Base-by-base conservation (phyloP, 1,284 basidiomycete species). In the Moesziomyces sp. region DNA sequence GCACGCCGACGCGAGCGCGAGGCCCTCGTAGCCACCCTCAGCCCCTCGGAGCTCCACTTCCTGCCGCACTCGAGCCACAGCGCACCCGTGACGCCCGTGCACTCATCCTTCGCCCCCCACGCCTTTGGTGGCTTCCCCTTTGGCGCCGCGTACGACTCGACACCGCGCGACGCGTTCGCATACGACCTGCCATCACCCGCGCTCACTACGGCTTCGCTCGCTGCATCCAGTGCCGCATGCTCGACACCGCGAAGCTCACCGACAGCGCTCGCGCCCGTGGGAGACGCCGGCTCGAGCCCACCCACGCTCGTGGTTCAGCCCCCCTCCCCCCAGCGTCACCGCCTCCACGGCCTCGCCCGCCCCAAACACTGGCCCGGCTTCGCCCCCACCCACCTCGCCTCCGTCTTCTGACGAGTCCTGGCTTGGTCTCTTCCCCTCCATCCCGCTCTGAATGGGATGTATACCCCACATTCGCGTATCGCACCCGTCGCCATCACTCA, bases 1-100 rank as follows among this genome's bases (percentile, higher is more conserved):
- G 77, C 77, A 7, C 46, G 77, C 10, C 46, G 77, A 13, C 47
- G 73, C 13, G 77, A 79, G 28, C 40, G 77, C 19, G 77, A 79
- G 40, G 77, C 77, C 1, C 58, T 78, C 8, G 28, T 76, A 3
- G 58, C 55, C 2, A 43, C 51, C 4, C 21, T 62, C 3, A 30
- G n/a, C 3, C 46, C 46, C 9, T 52, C 42, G 5, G 23, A 42
- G 28, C 49, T 52, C n/a, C 52, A 61, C 23, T n/a, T 35, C n/a
- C 40, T 30, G 14, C 11, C 35, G 23, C 55, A 57, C 26, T 51
- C 52, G 14, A 66, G 57, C n/a, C 57, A 52, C 24, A 66, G 64
- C 42, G 64, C 64, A 7, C 52, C 58, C 16, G 40, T 44, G 10
- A 66, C 63, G 9, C 63, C 52, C 1, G 35, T 66, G 13, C 44